phyloP scores from a whole-genome alignment of 1,139 yeast genomes.

The Hemisphaericaspora xylofermentans region DNA sequence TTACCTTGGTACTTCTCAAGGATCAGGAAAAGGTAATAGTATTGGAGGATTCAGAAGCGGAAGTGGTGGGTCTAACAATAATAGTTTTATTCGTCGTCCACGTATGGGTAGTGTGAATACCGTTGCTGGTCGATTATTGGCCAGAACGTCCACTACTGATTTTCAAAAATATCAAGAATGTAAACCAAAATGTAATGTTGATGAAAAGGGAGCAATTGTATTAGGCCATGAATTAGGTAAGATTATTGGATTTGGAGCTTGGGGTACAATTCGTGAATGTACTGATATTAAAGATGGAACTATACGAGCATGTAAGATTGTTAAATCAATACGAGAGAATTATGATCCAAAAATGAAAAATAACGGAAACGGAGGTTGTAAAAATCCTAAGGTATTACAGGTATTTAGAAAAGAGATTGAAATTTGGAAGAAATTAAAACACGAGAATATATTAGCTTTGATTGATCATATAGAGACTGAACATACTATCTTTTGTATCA shows the following conservation, averaged over 20 bases:
- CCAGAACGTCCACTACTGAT: constrained; percentile 40
- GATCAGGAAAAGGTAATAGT: constrained; percentile 22
- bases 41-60: constrained; percentile 16
- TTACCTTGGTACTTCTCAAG: constrained; percentile 19
- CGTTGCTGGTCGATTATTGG: constrained; percentile 43
- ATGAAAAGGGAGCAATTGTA: constrained; percentile 62
- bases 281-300: constrained; percentile 35
- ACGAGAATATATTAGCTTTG: constrained; percentile 56
- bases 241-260: constrained; percentile 88
- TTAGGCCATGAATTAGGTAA: constrained; percentile 66
- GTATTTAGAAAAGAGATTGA: constrained; percentile 70
- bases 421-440: constrained; percentile 64
- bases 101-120: constrained; percentile 38
- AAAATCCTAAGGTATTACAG: constrained; percentile 33
- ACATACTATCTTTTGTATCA: constrained; percentile 68
- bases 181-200: constrained; percentile 37
- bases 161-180: constrained; percentile 27
- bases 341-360: constrained; percentile 8
- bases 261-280: constrained; percentile 88
- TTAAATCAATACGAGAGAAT: constrained; percentile 47
- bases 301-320: constrained; percentile 74
- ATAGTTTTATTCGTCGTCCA: constrained; percentile 30
- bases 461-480: constrained; percentile 61
- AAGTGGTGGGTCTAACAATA: constrained; percentile 23
- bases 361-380: not conserved